These are phyloP conservation scores for Phytophthora podocarpi DNA, from an alignment of 352 stramenopile genomes.

Conservation along the genomic window DNA sequence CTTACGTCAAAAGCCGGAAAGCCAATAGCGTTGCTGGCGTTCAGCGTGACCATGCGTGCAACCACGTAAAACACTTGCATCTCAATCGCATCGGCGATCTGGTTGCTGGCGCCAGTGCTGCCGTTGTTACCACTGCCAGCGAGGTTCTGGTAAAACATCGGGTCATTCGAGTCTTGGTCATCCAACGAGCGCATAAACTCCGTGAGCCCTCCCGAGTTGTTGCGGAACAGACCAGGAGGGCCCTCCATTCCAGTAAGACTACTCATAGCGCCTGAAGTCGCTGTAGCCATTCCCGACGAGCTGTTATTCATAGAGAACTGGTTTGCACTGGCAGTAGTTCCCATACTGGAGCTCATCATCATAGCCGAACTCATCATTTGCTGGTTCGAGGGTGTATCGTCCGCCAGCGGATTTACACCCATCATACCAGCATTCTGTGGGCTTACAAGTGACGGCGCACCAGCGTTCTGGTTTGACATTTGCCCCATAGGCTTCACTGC, in stretches of 20 bases:
- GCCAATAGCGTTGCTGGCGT: constrained; percentile 71
- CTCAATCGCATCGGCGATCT: constrained; percentile 76
- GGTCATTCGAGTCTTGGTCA: constrained; percentile 63
- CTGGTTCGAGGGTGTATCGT: constrained; percentile 40
- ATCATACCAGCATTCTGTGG: constrained; percentile 49
- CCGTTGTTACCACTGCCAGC: constrained; percentile 28
- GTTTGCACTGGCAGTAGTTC: constrained; percentile 35
- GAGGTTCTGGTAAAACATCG: constrained; percentile 74
- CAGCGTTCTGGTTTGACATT: constrained; percentile 29
- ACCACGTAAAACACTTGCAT: constrained; percentile 85
- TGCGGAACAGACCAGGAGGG: constrained; percentile 72
- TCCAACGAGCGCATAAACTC: constrained; percentile 85
- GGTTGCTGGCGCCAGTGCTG: constrained; percentile 34
- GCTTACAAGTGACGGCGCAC: constrained; percentile 42
- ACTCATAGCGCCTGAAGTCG: constrained; percentile 52
- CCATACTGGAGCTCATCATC: constrained; percentile 79
- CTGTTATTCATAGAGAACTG: constrained; percentile 64
- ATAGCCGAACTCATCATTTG: constrained; percentile 64
- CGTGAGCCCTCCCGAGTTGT: constrained; percentile 73
- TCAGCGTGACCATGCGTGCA: constrained; percentile 75
- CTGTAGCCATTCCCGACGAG: constrained; percentile 34
- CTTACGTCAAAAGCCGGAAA: constrained; percentile 77
- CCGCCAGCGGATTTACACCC: constrained; percentile 33
- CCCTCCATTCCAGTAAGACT: constrained; percentile 66
- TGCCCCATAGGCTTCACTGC: constrained; percentile 48